Evolutionary conservation across 441 rosid species (phyloP), one percentile per base, ranked within the genome.

Genomic region (Pelargonium australe): DNA sequence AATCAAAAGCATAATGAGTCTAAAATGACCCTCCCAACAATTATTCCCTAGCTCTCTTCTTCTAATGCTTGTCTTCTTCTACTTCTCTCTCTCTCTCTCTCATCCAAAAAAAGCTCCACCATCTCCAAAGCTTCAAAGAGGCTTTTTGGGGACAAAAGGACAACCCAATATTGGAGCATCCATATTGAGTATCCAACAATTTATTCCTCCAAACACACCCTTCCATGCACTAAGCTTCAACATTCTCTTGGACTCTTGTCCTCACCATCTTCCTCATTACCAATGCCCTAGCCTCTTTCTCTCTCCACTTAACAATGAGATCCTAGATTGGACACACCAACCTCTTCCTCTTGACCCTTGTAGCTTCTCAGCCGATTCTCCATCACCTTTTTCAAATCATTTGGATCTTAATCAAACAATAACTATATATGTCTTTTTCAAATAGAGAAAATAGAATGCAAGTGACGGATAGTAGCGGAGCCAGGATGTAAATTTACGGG

Each of bases 191-290:
- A 60, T 62, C 61, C 70, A 63, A 73, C 80, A 65, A 71, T 72
- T 79, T 79, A 85, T 86, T 86, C 87, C 80, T 80, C 88, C 89
- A 85, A 89, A 76, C 88, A 82, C 76, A 75, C 82, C 83, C 84
- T 80, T 86, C 91, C 96, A 89, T 81, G 82, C 76, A 88, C 89
- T 79, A 80, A 68, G 34, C 73, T 78, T 77, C 85, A 79, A 81
- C 83, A 73, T 81, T 82, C 81, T 75, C 71, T 86, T 85, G 93
- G 84, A 81, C 49, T 78, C 72, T 83, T 85, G 53, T 11, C 13
- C 53, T 47, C 53, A 47, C 12, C 53, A 11, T 11, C 14, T 47
- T 47, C 53, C 13, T 13, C 53, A 8, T 67, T 65, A 77, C 23
- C 31, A 28, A 28, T 49, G 55, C 9, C 16, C 16, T 49, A n/a